Conservation (phyloP, 257 asterid genomes). For the Jacaranda copaia region DNA sequence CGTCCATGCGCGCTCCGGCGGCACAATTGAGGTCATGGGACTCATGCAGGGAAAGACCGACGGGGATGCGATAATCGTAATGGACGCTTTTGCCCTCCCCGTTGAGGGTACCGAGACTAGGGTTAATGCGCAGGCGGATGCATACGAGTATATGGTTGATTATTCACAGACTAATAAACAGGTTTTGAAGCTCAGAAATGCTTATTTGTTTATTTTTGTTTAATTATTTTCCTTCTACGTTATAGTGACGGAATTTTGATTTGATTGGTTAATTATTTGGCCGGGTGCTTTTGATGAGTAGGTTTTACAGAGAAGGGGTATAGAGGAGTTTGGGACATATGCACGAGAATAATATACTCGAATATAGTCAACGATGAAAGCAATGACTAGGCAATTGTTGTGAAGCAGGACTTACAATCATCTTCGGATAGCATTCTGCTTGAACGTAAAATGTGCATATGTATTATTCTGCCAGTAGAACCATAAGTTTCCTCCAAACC, state of each 20-base stretch:
- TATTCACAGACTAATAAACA: constrained; percentile 89
- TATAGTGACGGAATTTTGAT: constrained; percentile 8
- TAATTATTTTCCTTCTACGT: neutral
- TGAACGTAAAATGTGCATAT: neutral
- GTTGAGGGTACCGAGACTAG: constrained; percentile 99
- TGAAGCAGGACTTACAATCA: neutral
- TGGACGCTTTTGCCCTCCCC: constrained; percentile 99
- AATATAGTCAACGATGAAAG: neutral
- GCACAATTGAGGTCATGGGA: constrained; percentile 98
- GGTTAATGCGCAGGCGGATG: constrained; percentile 99
- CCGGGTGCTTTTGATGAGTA: neutral
- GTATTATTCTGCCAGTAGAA: constrained; percentile 1
- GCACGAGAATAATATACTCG: neutral
- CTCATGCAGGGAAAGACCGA: constrained; percentile 99
- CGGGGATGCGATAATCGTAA: constrained; percentile 91
- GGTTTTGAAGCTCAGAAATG: constrained; percentile 44
- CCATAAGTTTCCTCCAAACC: neutral
- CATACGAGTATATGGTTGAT: constrained; percentile 97
- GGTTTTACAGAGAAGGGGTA: neutral
- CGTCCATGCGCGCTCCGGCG: constrained; percentile 99
- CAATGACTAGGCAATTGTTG: neutral
- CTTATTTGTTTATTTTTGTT: neutral
- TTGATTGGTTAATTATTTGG: constrained; percentile 3
- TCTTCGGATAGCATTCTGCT: neutral
- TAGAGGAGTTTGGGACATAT: constrained; percentile 6